These are phyloP conservation scores for Candida vaughaniae DNA, from an alignment of 805 yeast genomes.

Conservation along the genomic window DNA sequence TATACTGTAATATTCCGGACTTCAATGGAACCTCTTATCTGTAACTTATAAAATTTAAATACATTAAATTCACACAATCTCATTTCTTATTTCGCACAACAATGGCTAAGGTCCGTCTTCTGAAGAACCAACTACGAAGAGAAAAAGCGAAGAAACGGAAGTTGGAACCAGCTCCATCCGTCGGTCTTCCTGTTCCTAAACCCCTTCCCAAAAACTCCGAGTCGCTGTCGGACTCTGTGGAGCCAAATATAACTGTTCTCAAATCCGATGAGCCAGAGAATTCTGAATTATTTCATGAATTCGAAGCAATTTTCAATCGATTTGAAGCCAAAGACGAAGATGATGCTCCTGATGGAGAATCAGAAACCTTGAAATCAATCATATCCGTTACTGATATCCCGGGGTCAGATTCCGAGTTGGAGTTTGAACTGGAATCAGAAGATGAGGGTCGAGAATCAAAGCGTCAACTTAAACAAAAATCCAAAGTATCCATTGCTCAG, in stretches of 20 bases:
- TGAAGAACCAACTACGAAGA: slow-evolving; percentile 55
- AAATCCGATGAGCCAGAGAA: too few relatives aligned
- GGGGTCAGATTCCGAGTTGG: slow-evolving; percentile 3
- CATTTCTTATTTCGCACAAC: too few relatives aligned
- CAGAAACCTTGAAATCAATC: neutral
- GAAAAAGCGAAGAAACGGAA: slow-evolving; percentile 43
- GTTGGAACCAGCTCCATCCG: too few relatives aligned
- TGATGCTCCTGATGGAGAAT: neutral
- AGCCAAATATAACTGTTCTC: too few relatives aligned
- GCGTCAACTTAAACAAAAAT: slow-evolving; percentile 49
- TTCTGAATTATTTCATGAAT: neutral
- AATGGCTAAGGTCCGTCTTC: slow-evolving; percentile 30
- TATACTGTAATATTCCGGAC: too few relatives aligned
- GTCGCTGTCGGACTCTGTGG: too few relatives aligned
- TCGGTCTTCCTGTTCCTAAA: too few relatives aligned
- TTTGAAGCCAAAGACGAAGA: neutral
- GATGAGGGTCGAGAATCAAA: slow-evolving; percentile 36
- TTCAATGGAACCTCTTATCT: too few relatives aligned
- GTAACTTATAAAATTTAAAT: too few relatives aligned
- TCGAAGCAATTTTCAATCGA: neutral
- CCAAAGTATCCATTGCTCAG: slow-evolving; percentile 63
- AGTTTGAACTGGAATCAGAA: slow-evolving; percentile 8
- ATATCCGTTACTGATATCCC: too few relatives aligned
- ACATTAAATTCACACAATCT: too few relatives aligned
- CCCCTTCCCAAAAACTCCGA: too few relatives aligned